Evolutionary conservation across 495 filamentous ascomycete species (phyloP).

Genomic region (Xanthoparmelia taractica): DNA sequence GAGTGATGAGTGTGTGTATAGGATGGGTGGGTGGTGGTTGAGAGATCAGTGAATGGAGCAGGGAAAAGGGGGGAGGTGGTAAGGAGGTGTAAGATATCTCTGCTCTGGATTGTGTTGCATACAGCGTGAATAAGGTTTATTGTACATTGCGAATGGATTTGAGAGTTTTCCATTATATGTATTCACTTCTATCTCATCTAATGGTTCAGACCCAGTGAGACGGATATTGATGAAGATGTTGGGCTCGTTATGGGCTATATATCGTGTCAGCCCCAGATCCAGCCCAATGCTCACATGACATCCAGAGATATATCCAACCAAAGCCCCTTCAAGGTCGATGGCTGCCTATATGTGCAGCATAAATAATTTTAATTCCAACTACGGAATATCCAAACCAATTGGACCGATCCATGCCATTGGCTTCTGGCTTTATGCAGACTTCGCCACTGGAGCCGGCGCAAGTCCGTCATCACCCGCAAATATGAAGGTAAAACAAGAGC

Average conservation of each 20-base stretch:
- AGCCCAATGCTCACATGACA: too few species aligned
- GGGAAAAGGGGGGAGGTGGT: not conserved
- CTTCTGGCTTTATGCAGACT: not conserved
- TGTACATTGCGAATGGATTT: not conserved
- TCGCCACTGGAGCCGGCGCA: not conserved
- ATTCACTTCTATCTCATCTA: not conserved
- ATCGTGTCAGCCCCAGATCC: too few species aligned
- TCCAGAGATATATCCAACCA: not conserved
- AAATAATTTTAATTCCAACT: not conserved
- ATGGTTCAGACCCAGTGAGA: not conserved
- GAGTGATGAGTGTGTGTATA: not conserved
- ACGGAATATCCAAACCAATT: not conserved
- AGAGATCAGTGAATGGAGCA: not conserved
- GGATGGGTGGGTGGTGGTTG: too few species aligned
- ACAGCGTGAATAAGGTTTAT: not conserved
- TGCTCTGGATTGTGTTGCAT: slow-evolving; percentile 2
- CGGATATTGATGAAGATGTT: not conserved
- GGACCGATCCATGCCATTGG: not conserved
- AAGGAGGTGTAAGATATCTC: slow-evolving; percentile 16
- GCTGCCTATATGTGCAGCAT: not conserved
- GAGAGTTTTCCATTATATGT: not conserved
- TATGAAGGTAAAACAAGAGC: not conserved
- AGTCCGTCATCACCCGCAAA: too few species aligned
- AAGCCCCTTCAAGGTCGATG: not conserved
- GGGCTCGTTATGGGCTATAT: not conserved